Conservation (phyloP, 306 rosid genomes). For the Mucuna pruriens region DNA sequence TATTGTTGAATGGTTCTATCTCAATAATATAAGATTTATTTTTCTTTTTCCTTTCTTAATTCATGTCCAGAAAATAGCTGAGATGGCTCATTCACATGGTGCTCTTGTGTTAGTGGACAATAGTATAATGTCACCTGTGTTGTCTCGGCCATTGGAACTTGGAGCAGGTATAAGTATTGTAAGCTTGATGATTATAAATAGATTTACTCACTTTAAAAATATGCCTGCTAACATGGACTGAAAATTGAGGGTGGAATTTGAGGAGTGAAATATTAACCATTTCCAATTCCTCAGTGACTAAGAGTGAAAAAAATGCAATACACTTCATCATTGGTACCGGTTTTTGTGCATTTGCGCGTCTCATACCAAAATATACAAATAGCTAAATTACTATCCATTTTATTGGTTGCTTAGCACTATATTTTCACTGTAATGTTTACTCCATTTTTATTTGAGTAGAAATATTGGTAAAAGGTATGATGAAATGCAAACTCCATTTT, state of each 20-base stretch:
- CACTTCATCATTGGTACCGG: not conserved
- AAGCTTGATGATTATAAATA: constrained; percentile 12
- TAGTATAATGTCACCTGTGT: constrained; percentile 93
- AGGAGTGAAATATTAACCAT: not conserved
- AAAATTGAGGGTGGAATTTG: constrained; percentile 9
- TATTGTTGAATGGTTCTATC: constrained; percentile 7
- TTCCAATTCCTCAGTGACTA: not conserved
- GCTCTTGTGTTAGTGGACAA: constrained; percentile 89
- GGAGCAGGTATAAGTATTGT: constrained; percentile 82
- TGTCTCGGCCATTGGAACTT: constrained; percentile 84
- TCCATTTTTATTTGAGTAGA: constrained; percentile 17
- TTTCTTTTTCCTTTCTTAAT: constrained; percentile 15
- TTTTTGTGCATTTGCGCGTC: not conserved
- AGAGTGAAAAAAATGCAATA: not conserved
- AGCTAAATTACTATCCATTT: not conserved
- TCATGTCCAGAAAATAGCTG: constrained; percentile 75
- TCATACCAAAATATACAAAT: not conserved
- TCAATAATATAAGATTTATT: not conserved
- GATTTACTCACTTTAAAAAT: not conserved
- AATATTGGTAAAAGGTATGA: constrained; percentile 15
- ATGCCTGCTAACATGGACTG: constrained; percentile 20
- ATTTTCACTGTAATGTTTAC: not conserved
- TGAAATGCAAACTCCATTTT: constrained; percentile 19
- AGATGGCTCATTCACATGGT: constrained; percentile 77
- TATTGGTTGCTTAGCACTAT: not conserved